Conservation (phyloP, 2,329 filamentous ascomycete species). For the Cercospora janseana region DNA sequence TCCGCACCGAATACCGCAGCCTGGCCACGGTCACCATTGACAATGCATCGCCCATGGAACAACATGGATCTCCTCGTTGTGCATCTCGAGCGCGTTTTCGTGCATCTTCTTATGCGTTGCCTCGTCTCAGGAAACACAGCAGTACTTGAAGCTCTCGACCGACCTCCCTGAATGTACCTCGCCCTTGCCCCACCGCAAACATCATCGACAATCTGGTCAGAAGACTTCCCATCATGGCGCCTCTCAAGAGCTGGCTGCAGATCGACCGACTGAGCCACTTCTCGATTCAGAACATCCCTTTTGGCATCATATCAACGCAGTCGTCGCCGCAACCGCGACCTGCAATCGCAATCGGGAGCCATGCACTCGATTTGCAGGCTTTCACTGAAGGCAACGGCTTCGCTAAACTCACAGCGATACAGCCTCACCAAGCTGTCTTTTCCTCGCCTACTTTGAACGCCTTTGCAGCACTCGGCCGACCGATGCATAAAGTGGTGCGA, state of each 20-base stretch:
- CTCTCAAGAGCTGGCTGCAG: slow-evolving; percentile 55
- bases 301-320: slow-evolving; percentile 72
- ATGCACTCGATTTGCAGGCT: slow-evolving; percentile 66
- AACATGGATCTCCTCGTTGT: too few species aligned
- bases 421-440: slow-evolving; percentile 61
- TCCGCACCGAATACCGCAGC: neutral
- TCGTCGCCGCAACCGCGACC: slow-evolving; percentile 57
- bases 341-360: slow-evolving; percentile 69
- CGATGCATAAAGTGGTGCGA: slow-evolving; percentile 66
- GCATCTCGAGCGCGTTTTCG: too few species aligned
- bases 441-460: slow-evolving; percentile 65
- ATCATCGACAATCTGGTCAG: slow-evolving; percentile 36
- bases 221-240: slow-evolving; percentile 30
- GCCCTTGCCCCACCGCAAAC: neutral
- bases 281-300: slow-evolving; percentile 77
- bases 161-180: slow-evolving; percentile 2
- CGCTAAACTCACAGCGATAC: slow-evolving; percentile 55
- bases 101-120: too few species aligned
- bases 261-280: slow-evolving; percentile 64
- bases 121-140: too few species aligned
- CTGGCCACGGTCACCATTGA: slow-evolving; percentile 1
- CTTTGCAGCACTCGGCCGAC: slow-evolving; percentile 70
- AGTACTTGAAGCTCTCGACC: neutral
- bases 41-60: too few species aligned
- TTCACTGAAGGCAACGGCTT: slow-evolving; percentile 63